Base-by-base conservation (phyloP, 768 basidiomycete species). In the Boletus tylopilopsis region DNA sequence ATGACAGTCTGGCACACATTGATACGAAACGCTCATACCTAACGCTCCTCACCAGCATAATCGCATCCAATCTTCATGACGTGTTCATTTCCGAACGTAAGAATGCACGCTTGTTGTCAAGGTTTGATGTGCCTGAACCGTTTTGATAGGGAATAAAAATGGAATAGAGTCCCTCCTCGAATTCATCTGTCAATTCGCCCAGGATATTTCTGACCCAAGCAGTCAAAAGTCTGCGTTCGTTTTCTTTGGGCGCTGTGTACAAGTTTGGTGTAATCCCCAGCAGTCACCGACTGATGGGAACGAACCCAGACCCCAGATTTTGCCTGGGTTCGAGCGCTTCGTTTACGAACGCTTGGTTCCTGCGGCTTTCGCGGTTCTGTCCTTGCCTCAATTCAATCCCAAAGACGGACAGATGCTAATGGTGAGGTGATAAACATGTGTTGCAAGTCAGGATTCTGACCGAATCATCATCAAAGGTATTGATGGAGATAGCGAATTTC, bases 311-410 rank as follows among this genome's bases (percentile, higher is more conserved):
- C 64, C 59, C 29, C 60, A 58, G 22, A 71, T 75, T 11, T 68
- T 98, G 37, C 92, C 93, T 11, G 94, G 95, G 1, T 97, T 96
- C 57, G 94, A 97, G 57, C 79, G 81, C 13, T 94, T 94, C 64
- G 79, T 95, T 25, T 98, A 98, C 60, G 87, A 94, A 53, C 80
- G 84, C 12, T 69, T 95, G 29, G 73, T 98, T 44, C 90, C 92
- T 11, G 72, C 82, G 3, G 86, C 85, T 21, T 96, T 99, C 67
- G 77, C 82, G 8, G 81, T 97, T 5, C 81, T 92, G 1, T 84
- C 89, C 11, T 73, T 77, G 9, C 82, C 87, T 0, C 80, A 84
- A 34, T 90, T 96, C 65, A 94, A 94, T 62, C 73, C 87, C 56
- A 90, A 90, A 63, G 93, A 96, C 62, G 92, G 90, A 2, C 90